Percentiles rank a stretch among this genome's conserved stretches.
phyloP scores from a whole-genome alignment of 148 eudicot genomes.

The Amaranthus cruentus region DNA sequence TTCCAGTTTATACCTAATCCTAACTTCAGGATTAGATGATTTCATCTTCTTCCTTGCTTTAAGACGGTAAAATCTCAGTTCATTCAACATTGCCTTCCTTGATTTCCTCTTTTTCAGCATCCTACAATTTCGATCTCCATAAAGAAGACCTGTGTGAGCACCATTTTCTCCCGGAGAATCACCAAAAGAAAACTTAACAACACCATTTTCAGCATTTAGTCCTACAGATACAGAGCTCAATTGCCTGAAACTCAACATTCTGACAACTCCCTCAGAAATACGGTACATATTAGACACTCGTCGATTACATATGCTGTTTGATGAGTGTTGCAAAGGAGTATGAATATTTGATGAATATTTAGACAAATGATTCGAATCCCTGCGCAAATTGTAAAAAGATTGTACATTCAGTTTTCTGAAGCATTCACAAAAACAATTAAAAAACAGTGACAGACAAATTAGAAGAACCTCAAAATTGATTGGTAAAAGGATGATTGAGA shows the following conservation, averaged over 20 bases:
- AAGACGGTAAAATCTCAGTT: conserved; percentile 72
- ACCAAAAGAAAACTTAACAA: conserved; percentile 62
- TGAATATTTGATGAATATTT: conserved; percentile 1
- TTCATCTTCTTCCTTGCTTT: conserved; percentile 92
- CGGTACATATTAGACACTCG: conserved; percentile 4
- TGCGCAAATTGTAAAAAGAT: conserved; percentile 10
- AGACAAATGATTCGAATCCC: conserved; percentile 3
- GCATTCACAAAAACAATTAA: neutral
- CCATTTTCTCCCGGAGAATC: conserved; percentile 17
- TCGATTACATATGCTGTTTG: neutral
- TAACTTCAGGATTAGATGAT: conserved; percentile 89
- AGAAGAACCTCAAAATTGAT: conserved; percentile 18
- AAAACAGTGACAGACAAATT: neutral
- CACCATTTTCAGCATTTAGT: conserved; percentile 50
- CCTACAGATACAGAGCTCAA: conserved; percentile 50
- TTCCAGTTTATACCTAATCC: conserved; percentile 81
- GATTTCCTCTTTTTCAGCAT: conserved; percentile 38
- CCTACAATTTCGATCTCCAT: conserved; percentile 21
- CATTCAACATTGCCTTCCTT: conserved; percentile 67
- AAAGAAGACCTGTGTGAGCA: conserved; percentile 3
- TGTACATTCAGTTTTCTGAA: neutral
- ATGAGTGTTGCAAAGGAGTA: neutral
- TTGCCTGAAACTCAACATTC: conserved; percentile 31
- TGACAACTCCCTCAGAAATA: conserved; percentile 7
- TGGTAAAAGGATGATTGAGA: conserved; percentile 3